These are phyloP conservation scores for Psidium friedrichsthalianum DNA, from an alignment of 345 rosid genomes.

Conservation along the genomic window DNA sequence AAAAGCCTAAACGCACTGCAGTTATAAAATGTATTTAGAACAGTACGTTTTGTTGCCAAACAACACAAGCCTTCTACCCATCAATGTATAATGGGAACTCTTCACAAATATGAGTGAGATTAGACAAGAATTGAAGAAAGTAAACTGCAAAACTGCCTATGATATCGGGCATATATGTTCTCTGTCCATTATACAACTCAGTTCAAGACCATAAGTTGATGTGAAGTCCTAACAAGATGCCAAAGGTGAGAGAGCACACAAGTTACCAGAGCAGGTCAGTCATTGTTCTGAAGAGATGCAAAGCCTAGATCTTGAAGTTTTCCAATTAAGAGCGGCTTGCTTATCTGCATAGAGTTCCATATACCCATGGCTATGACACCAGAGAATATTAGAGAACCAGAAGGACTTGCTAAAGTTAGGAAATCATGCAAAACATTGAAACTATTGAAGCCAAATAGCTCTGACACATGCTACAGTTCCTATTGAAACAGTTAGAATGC, in stretches of 20 bases:
- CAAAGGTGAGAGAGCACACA: slow-evolving; percentile 47
- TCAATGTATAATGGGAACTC: not conserved
- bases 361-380: slow-evolving; percentile 57
- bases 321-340: slow-evolving; percentile 21
- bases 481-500: slow-evolving; percentile 35
- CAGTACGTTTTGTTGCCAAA: not conserved
- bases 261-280: slow-evolving; percentile 38
- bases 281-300: slow-evolving; percentile 9
- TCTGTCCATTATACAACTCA: slow-evolving; percentile 49
- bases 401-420: slow-evolving; percentile 36
- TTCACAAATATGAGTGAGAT: not conserved
- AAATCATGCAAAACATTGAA: slow-evolving; percentile 67
- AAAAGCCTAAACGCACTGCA: not conserved
- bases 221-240: slow-evolving; percentile 46
- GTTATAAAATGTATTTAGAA: not conserved
- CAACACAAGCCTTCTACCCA: not conserved
- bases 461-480: slow-evolving; percentile 49
- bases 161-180: slow-evolving; percentile 44
- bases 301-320: not conserved
- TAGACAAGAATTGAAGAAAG: not conserved
- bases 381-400: slow-evolving; percentile 64
- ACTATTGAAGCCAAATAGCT: slow-evolving; percentile 52
- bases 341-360: slow-evolving; percentile 57
- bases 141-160: slow-evolving; percentile 23
- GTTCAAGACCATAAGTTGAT: slow-evolving; percentile 30